A percentile compares a stretch with the other conserved stretches of the same genome.
Evolutionary conservation across 139 green algal species (phyloP).

Genomic region (Astrephomene gubernaculifera): DNA sequence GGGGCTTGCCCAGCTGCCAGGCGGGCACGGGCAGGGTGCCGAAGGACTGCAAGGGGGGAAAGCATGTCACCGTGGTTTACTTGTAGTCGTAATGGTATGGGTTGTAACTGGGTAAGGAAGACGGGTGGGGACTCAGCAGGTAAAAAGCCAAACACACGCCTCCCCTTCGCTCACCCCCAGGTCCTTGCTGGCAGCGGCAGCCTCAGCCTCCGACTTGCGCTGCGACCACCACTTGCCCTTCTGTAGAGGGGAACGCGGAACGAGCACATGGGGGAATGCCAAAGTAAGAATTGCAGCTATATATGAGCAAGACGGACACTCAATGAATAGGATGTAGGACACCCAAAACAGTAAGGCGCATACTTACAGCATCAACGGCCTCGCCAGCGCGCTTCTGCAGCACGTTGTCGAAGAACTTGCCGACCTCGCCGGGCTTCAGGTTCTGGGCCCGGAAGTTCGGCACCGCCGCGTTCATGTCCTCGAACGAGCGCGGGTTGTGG

Average conservation of each 20-base stretch:
- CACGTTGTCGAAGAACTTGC: slow-evolving; percentile 73
- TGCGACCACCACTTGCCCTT: slow-evolving; percentile 58
- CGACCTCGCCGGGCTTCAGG: slow-evolving; percentile 67
- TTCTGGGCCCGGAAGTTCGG: slow-evolving; percentile 69
- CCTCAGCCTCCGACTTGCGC: slow-evolving; percentile 57
- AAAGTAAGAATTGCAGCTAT: too few relatives aligned
- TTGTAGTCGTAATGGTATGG: too few relatives aligned
- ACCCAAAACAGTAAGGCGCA: too few relatives aligned
- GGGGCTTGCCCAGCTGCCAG: slow-evolving; percentile 60
- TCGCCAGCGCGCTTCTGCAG: slow-evolving; percentile 51
- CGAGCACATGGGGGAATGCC: too few relatives aligned
- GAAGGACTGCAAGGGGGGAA: slow-evolving; percentile 31
- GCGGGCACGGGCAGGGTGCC: slow-evolving; percentile 59
- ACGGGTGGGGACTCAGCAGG: too few relatives aligned
- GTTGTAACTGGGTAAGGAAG: too few relatives aligned
- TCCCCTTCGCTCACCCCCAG: neutral
- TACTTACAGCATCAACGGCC: slow-evolving; percentile 41
- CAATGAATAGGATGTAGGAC: too few relatives aligned
- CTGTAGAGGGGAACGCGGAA: slow-evolving; percentile 14
- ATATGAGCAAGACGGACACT: too few relatives aligned
- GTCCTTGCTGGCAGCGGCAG: slow-evolving; percentile 6
- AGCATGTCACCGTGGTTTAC: too few relatives aligned
- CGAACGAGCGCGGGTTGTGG: slow-evolving; percentile 74
- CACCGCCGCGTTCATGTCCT: slow-evolving; percentile 68
- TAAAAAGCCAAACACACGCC: too few relatives aligned